Evolutionary conservation across 2,329 filamentous ascomycete species (phyloP), one percentile per base, ranked within the genome.

Genomic region (Fusarium avenaceum): DNA sequence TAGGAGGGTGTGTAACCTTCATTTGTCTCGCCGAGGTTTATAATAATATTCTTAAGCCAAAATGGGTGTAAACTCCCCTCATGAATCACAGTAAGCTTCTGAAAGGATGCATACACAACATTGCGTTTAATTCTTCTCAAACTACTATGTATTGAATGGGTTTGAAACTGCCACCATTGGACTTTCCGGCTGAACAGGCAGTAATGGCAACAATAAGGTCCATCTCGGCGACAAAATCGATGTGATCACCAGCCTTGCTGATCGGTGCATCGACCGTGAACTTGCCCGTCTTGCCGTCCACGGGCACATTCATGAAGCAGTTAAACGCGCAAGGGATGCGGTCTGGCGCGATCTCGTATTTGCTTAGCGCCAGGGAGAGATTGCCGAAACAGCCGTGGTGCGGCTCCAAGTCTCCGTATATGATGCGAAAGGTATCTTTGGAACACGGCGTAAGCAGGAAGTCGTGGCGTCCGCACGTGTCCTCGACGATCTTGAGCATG

Each of bases 311-410:
- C 52, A 56, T 56, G 5, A 56, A 56, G 14, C 52, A 56, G 17
- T 56, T 56, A 4, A 56, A 56, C 1, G 52, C 52, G 19, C 52
- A 56, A 42, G 52, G 52, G 14, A 56, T 56, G 17, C 52, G 52
- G 14, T 56, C 52, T 2, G 52, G 45, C 46, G 26, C 45, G 44
- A 56, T 51, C 20, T 32, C 33, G 3, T 56, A 15, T 51, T 51
- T 56, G 20, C 45, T 19, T 56, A 56, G 35, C 26, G 45, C 14
- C 20, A 42, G 17, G 2, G 45, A 50, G 0, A 56, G 35, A 19
- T 56, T 56, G 52, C 52, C 52, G 45, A 56, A 56, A 56, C 52
- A 56, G 28, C 52, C 52, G 45, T 56, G 52, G 10, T 56, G 52
- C 13, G 52, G 52, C 45, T 56, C 52, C 20, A 33, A 4, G 20